These are phyloP conservation scores for Closterium sp. DNA, from an alignment of 139 green algal species.

Conservation along the genomic window DNA sequence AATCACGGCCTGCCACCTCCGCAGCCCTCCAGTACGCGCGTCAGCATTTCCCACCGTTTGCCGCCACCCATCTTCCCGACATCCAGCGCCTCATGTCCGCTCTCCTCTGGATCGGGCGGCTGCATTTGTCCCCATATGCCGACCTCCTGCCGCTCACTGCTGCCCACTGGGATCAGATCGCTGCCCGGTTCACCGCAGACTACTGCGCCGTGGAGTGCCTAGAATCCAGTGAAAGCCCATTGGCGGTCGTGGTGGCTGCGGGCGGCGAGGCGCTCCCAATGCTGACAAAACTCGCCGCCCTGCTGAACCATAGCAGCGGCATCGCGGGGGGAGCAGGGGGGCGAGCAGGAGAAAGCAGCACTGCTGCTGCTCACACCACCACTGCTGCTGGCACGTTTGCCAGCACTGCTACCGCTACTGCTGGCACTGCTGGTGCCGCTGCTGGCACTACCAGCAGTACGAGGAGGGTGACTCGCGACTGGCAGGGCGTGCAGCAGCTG, in stretches of 20 bases:
- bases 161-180: conserved; percentile 67
- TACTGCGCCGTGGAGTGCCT: conserved; percentile 79
- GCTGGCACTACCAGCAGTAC: background rate
- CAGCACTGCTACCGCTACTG: background rate
- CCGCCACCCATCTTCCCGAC: conserved; percentile 59
- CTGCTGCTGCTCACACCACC: background rate
- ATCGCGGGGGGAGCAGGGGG: background rate
- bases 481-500: conserved; percentile 65
- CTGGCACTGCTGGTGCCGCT: no score
- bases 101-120: conserved; percentile 67
- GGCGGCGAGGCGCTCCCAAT: conserved; percentile 77
- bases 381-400: background rate
- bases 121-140: conserved; percentile 60
- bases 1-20: background rate
- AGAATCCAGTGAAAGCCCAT: conserved; percentile 75
- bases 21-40: conserved; percentile 75
- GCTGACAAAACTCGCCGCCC: conserved; percentile 79
- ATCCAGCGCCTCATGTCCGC: conserved; percentile 88
- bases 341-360: background rate
- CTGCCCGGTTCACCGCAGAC: conserved; percentile 73
- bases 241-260: conserved; percentile 76
- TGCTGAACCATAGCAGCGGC: conserved; percentile 59
- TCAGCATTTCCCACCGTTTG: conserved; percentile 66
- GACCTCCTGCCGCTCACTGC: conserved; percentile 60
- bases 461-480: conserved; percentile 8